A percentile compares a stretch with the other conserved stretches of the same genome.
Evolutionary conservation across 345 rosid species (phyloP).

Genomic region (Boechera retrofracta): DNA sequence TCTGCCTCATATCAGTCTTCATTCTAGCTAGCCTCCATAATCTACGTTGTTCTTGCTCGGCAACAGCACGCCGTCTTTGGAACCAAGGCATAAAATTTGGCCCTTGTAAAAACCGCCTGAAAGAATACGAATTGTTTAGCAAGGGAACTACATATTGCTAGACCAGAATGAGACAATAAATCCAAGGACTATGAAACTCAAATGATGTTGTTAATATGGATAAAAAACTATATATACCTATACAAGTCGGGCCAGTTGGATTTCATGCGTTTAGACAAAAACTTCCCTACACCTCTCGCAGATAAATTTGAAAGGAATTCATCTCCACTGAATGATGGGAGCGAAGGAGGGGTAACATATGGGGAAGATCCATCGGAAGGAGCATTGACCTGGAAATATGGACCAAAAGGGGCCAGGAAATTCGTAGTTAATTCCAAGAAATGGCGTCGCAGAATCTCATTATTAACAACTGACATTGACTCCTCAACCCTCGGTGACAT

Average conservation of each 20-base stretch:
- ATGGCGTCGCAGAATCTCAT: conserved; percentile 92
- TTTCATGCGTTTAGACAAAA: conserved; percentile 89
- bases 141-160: conserved; percentile 8
- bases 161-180: conserved; percentile 12
- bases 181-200: conserved; percentile 21
- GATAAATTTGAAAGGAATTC: conserved; percentile 81
- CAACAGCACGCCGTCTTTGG: conserved; percentile 75
- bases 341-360: conserved; percentile 85
- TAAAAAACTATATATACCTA: conserved; percentile 53
- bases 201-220: conserved; percentile 14
- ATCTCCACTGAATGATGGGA: conserved; percentile 63
- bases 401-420: conserved; percentile 97
- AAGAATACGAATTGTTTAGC: conserved; percentile 37
- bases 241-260: conserved; percentile 96
- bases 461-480: conserved; percentile 97
- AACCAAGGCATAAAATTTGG: conserved; percentile 97
- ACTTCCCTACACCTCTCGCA: conserved; percentile 92
- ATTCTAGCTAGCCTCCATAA: conserved; percentile 89
- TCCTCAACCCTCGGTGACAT: conserved; percentile 95
- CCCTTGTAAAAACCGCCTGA: conserved; percentile 89
- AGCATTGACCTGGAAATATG: conserved; percentile 72
- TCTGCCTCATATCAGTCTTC: conserved; percentile 69
- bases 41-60: conserved; percentile 85
- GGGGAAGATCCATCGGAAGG: conserved; percentile 95
- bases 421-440: conserved; percentile 97